Evolutionary conservation across 2,329 filamentous ascomycete genomes (phyloP).

Genomic region (Pyrenochaeta sp.): DNA sequence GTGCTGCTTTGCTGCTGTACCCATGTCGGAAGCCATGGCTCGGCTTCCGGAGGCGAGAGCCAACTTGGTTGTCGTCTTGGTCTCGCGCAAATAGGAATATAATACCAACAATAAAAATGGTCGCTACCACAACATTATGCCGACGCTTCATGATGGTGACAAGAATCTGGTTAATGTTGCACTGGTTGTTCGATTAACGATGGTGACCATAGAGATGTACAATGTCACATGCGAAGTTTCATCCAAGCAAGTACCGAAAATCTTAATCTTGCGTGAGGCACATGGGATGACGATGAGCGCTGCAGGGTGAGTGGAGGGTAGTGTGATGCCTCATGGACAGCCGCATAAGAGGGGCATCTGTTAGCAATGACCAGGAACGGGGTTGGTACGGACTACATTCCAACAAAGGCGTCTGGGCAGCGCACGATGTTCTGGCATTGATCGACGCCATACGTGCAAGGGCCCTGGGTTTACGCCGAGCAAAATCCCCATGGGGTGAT

Average conservation of each 20-base stretch:
- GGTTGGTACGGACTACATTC: neutral
- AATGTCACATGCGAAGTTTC: too few species aligned
- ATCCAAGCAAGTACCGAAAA: too few species aligned
- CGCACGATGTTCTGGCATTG: neutral
- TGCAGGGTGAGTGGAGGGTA: too few species aligned
- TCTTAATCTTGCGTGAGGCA: too few species aligned
- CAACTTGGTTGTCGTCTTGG: neutral
- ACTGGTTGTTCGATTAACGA: too few species aligned
- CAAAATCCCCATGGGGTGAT: slow-evolving; percentile 10
- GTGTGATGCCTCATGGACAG: too few species aligned
- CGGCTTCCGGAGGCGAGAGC: neutral
- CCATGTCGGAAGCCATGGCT: neutral
- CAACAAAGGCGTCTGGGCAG: neutral
- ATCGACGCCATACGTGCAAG: neutral
- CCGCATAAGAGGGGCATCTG: neutral
- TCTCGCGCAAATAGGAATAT: slow-evolving; percentile 9
- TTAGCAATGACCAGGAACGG: neutral
- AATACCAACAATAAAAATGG: slow-evolving; percentile 8
- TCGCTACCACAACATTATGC: slow-evolving; percentile 10
- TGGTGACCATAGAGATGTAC: too few species aligned
- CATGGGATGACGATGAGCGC: too few species aligned
- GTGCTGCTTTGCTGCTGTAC: neutral
- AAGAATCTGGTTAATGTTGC: too few species aligned
- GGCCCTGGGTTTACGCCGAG: slow-evolving; percentile 9
- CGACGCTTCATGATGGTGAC: slow-evolving; percentile 9